Conservation (phyloP, 257 asterid species). For the Lavandula angustifolia region DNA sequence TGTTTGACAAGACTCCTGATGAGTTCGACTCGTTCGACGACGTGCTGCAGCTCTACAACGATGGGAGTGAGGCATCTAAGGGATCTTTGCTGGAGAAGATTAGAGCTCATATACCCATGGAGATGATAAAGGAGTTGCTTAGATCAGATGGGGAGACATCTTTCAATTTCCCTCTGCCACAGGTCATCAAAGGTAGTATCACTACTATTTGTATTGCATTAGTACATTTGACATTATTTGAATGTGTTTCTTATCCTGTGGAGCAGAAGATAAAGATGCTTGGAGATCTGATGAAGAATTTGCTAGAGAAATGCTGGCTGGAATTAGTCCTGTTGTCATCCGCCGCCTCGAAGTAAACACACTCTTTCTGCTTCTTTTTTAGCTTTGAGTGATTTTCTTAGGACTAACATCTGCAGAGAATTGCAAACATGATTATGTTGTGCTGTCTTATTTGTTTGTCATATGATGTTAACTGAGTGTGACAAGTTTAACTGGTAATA, state of each 20-base stretch:
- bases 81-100: slow-evolving; percentile 44
- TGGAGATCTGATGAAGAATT: slow-evolving; percentile 85
- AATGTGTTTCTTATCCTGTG: neutral
- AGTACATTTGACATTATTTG: too few relatives aligned
- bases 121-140: slow-evolving; percentile 60
- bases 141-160: slow-evolving; percentile 62
- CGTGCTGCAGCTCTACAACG: slow-evolving; percentile 58
- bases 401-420: too few relatives aligned
- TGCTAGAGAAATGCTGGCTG: slow-evolving; percentile 80
- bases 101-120: slow-evolving; percentile 50
- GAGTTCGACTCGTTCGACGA: slow-evolving; percentile 81
- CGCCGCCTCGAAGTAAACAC: slow-evolving; percentile 60
- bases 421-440: neutral
- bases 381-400: too few relatives aligned
- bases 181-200: slow-evolving; percentile 55
- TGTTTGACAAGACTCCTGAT: slow-evolving; percentile 54
- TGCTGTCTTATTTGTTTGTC: neutral
- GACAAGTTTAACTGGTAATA: slow-evolving; percentile 2
- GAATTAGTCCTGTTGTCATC: slow-evolving; percentile 66
- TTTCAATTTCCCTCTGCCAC: slow-evolving; percentile 65
- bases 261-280: slow-evolving; percentile 58
- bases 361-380: neutral
- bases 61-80: slow-evolving; percentile 45
- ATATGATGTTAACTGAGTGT: neutral
- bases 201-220: too few relatives aligned